These are phyloP conservation scores for Cyberlindnera mycetangii DNA, from an alignment of 805 yeast genomes.

Conservation along the genomic window DNA sequence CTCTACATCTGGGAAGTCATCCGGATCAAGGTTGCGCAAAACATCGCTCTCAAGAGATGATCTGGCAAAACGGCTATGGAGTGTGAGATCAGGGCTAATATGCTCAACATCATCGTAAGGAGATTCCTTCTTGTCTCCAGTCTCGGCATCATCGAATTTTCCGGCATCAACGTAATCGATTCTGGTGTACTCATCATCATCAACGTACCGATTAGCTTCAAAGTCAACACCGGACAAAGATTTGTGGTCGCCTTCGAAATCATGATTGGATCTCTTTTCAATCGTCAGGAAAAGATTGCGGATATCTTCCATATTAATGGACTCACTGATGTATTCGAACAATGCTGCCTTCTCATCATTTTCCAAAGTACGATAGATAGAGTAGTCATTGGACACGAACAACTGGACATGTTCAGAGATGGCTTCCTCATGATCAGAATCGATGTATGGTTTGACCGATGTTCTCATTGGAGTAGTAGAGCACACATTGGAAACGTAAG, in stretches of 20 bases:
- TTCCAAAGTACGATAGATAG: conserved; percentile 22
- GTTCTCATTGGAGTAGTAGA: conserved; percentile 16
- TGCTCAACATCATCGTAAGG: background rate
- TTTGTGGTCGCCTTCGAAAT: background rate
- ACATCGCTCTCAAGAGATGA: background rate
- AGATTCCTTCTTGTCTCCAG: background rate
- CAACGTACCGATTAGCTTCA: conserved; percentile 1
- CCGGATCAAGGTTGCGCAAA: conserved; percentile 3
- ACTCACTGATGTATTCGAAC: conserved; percentile 13
- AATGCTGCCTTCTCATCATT: conserved; percentile 16
- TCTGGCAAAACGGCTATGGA: background rate
- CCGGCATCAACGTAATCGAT: background rate
- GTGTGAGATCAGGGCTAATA: background rate
- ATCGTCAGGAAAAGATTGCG: background rate
- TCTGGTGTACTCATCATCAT: background rate
- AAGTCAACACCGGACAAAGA: background rate
- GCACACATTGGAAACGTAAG: conserved; percentile 16
- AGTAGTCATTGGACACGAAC: conserved; percentile 18
- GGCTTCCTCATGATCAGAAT: background rate
- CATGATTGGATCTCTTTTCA: conserved; percentile 1
- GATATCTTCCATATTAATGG: conserved; percentile 8
- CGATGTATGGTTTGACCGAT: conserved; percentile 15
- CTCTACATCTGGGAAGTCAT: conserved; percentile 6
- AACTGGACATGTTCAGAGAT: conserved; percentile 5
- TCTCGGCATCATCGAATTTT: background rate